Conservation (phyloP, 2,329 filamentous ascomycete species). For the Penicillium sp. region DNA sequence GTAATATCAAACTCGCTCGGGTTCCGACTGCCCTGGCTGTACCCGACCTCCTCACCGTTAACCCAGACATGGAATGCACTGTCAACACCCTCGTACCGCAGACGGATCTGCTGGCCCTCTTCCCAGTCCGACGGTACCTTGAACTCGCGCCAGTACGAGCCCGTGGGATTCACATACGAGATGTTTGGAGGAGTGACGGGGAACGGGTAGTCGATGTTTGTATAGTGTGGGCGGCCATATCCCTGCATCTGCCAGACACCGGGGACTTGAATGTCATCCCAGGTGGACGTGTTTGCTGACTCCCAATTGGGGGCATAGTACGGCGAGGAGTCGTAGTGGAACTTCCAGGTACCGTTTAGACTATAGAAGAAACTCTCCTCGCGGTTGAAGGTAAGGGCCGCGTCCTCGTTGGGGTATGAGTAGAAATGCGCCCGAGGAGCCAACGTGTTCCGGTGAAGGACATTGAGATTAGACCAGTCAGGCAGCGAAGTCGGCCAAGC, state of each 20-base stretch:
- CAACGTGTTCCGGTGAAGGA: constrained; percentile 18
- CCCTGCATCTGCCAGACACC: constrained; percentile 74
- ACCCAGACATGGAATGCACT: constrained; percentile 73
- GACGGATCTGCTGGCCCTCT: constrained; percentile 58
- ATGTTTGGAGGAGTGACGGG: constrained; percentile 68
- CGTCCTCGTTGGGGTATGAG: constrained; percentile 7
- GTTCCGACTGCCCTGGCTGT: constrained; percentile 71
- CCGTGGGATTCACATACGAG: constrained; percentile 67
- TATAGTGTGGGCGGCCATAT: constrained; percentile 70
- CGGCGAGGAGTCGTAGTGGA: constrained; percentile 19
- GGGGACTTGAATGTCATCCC: constrained; percentile 59
- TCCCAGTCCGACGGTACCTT: constrained; percentile 56
- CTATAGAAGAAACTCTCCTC: constrained; percentile 11
- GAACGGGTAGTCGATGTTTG: constrained; percentile 70
- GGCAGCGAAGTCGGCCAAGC: constrained; percentile 5
- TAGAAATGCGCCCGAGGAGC: constrained; percentile 17
- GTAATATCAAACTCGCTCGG: constrained; percentile 73
- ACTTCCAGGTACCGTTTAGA: constrained; percentile 30
- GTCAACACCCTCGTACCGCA: constrained; percentile 75
- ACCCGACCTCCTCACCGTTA: constrained; percentile 68
- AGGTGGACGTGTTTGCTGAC: constrained; percentile 5
- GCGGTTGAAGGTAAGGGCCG: constrained; percentile 8
- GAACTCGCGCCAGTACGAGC: constrained; percentile 64
- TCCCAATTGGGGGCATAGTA: constrained; percentile 23
- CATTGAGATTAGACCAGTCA: constrained; percentile 14